These are phyloP conservation scores for Podosphaera aphanis DNA, from an alignment of 2,329 filamentous ascomycete species.

Conservation along the genomic window DNA sequence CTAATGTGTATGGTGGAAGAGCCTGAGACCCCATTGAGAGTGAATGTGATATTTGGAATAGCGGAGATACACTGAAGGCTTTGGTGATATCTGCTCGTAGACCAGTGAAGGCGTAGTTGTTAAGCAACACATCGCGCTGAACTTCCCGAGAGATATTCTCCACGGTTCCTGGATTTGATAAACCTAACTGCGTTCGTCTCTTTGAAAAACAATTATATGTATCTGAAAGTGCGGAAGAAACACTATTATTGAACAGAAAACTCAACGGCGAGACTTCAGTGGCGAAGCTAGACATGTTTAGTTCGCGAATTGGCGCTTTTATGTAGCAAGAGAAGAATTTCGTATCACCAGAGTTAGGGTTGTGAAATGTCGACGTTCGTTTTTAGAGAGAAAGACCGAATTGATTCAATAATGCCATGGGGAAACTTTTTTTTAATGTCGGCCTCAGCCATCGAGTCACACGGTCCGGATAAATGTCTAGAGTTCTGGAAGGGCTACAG, in stretches of 20 bases:
- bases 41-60: conserved; percentile 95
- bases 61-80: conserved; percentile 73
- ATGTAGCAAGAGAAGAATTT: no score
- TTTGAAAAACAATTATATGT: conserved; percentile 63
- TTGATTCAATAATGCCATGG: no score
- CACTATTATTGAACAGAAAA: conserved; percentile 50
- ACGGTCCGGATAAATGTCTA: no score
- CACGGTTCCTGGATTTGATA: conserved; percentile 79
- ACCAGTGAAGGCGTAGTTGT: conserved; percentile 90
- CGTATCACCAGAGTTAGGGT: no score
- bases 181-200: conserved; percentile 64
- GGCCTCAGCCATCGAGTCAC: no score
- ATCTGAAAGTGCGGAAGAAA: conserved; percentile 47
- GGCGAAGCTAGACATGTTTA: not conserved
- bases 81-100: conserved; percentile 92
- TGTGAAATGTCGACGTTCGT: no score
- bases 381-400: no score
- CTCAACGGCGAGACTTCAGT: conserved; percentile 28
- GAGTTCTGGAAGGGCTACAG: no score
- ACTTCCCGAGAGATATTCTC: conserved; percentile 81
- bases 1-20: conserved; percentile 84
- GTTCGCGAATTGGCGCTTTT: no score
- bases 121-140: conserved; percentile 85
- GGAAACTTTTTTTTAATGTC: no score
- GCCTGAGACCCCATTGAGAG: conserved; percentile 81